Evolutionary conservation across 2,329 filamentous ascomycete species (phyloP), one percentile per base, ranked within the genome.

Genomic region (Microcera coccophila): DNA sequence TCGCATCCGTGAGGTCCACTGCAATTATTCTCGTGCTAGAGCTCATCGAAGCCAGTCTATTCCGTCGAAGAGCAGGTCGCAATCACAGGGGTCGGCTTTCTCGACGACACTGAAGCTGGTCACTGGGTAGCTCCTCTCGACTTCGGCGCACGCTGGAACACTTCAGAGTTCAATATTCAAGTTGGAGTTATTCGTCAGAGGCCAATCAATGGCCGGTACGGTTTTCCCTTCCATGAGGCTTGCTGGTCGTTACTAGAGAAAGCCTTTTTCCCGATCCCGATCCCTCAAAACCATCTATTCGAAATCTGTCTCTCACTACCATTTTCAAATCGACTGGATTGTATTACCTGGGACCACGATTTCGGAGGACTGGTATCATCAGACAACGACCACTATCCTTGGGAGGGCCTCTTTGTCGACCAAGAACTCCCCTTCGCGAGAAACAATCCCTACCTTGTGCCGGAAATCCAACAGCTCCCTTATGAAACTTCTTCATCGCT

Each of bases 161-260:
- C 28, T 32, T 32, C 42, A 36, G 38, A 42, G 16, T 37, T 21
- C 38, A 36, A 31, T 15, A 34, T 42, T 16, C 16, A 2, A 21
- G 36, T 45, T 22, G 39, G 36, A 18, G 34, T 42, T 19, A 24
- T 39, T 35, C 29, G 35, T 18, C 42, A 48, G 31, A 1, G 3
- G 15, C 42, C 42, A 28, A 16, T 37, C 14, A 22, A 48, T 39
- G 42, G 45, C 18, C 41, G 42, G 14, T 32, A 45, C 20, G 43
- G 47, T 19, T 49, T 44, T 44, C 40, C 43, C n/a, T 44, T 46
- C 39, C 43, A 49, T 44, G 43, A 38, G 28, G 43, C 43, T 28
- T 49, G 43, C 36, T 49, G 37, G 47, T 36, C 28, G 14, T 36
- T 47, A 35, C 40, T 49, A n/a, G 45, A 48, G 35, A 19, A 39